These are phyloP conservation scores for Camellia japonica DNA, from an alignment of 148 eudicot genomes.

Conservation along the genomic window DNA sequence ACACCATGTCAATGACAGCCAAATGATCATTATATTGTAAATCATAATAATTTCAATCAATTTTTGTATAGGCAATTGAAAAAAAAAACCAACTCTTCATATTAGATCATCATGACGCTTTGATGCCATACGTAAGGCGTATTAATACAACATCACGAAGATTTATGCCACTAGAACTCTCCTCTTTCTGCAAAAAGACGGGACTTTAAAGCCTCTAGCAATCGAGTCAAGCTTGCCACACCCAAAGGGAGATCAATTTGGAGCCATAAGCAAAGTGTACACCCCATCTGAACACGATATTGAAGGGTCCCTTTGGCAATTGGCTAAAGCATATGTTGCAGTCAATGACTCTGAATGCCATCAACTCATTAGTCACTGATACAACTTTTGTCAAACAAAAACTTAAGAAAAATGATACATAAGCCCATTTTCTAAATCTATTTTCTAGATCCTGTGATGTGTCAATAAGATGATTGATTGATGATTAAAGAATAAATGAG, in stretches of 20 bases:
- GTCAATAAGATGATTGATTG: too few species aligned
- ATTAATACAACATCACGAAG: slow-evolving; percentile 20
- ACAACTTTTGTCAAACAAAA: not conserved
- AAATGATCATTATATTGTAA: not conserved
- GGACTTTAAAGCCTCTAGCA: slow-evolving; percentile 21
- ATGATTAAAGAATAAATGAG: too few species aligned
- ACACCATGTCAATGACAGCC: not conserved
- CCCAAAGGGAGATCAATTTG: slow-evolving; percentile 23
- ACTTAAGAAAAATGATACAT: too few species aligned
- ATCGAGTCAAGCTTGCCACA: slow-evolving; percentile 25
- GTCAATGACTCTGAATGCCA: slow-evolving; percentile 34
- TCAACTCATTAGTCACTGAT: slow-evolving; percentile 40
- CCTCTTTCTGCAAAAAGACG: slow-evolving; percentile 19
- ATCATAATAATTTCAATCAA: not conserved
- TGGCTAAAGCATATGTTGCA: slow-evolving; percentile 37
- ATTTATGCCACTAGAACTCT: slow-evolving; percentile 23
- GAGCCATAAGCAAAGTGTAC: slow-evolving; percentile 21
- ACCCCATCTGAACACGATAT: slow-evolving; percentile 24
- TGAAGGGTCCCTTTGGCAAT: slow-evolving; percentile 33
- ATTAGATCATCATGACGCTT: slow-evolving; percentile 21
- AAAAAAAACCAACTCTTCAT: slow-evolving; percentile 11
- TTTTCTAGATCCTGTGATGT: too few species aligned
- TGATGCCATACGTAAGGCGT: slow-evolving; percentile 22
- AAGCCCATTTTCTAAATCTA: too few species aligned
- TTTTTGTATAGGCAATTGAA: slow-evolving; percentile 12